Evolutionary conservation across 164 flowering plant species (phyloP).

Genomic region (Chimonanthus praecox): DNA sequence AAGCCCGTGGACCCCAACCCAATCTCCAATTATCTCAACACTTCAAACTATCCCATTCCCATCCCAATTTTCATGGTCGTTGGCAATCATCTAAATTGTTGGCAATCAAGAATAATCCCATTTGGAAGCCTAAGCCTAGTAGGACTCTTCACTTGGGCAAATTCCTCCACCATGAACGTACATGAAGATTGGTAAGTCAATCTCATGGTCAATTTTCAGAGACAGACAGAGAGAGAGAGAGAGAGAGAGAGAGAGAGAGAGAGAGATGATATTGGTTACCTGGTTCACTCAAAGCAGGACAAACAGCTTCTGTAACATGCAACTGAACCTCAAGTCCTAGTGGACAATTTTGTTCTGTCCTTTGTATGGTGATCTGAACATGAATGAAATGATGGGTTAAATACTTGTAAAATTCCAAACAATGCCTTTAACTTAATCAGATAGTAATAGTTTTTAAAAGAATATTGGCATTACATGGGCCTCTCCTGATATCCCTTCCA

Average conservation of each 20-base stretch:
- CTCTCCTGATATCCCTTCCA: slow-evolving; percentile 93
- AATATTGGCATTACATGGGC: slow-evolving; percentile 66
- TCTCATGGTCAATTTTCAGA: no score
- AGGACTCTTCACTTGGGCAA: no score
- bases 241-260: slow-evolving; percentile 4
- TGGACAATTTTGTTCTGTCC: slow-evolving; percentile 82
- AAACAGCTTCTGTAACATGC: slow-evolving; percentile 86
- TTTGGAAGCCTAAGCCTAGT: no score
- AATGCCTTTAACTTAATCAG: not conserved
- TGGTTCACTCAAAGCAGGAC: slow-evolving; percentile 97
- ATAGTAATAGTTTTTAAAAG: slow-evolving; percentile 7
- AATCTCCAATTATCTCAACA: no score
- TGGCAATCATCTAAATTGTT: no score
- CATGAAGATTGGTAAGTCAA: no score
- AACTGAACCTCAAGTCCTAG: slow-evolving; percentile 94
- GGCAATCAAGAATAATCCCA: no score
- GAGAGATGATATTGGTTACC: slow-evolving; percentile 30
- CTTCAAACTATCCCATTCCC: no score
- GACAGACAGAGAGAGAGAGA: not conserved
- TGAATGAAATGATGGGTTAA: not conserved
- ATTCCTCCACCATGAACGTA: no score
- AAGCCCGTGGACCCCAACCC: no score
- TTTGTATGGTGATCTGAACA: slow-evolving; percentile 80
- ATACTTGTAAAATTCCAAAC: not conserved
- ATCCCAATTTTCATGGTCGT: no score